These are phyloP conservation scores for Brassica napus DNA, from an alignment of 345 rosid species.

Conservation along the genomic window Da-Ae NC_063451.1:23202001-23202500, in stretches of 20 bases:
- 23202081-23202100: constrained; percentile 47
- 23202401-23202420: not conserved
- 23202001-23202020: constrained; percentile 47
- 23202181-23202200: not conserved
- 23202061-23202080: constrained; percentile 46
- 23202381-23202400: too few relatives aligned
- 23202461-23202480: not conserved
- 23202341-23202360: not conserved
- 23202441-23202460: not conserved
- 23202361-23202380: constrained; percentile 12
- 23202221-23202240: constrained; percentile 3
- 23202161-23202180: constrained; percentile 35
- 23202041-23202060: constrained; percentile 45
- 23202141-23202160: constrained; percentile 58
- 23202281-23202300: not conserved
- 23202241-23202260: not conserved
- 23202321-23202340: not conserved
- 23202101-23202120: constrained; percentile 44
- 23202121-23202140: constrained; percentile 53
- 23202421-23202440: not conserved
- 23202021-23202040: constrained; percentile 39
- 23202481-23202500: not conserved
- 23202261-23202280: not conserved
- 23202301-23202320: not conserved
- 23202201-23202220: constrained; percentile 29